phyloP scores from a whole-genome alignment of 331 rosid genomes.

The Phaseolus coccineus region DNA sequence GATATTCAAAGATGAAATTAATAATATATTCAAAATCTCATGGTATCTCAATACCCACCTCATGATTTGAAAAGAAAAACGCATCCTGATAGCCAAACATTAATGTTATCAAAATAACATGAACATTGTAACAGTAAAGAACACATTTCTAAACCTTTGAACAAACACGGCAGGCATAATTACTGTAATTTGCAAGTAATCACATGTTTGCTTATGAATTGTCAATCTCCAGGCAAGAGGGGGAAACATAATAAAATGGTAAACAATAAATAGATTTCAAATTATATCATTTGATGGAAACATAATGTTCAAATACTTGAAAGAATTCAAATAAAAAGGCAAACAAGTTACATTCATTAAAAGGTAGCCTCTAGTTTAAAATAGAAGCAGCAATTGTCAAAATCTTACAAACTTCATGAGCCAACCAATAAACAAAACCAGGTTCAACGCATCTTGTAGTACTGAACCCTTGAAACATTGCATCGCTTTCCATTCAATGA shows the following conservation, averaged over 20 bases:
- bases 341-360: conserved; percentile 5
- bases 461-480: conserved; percentile 69
- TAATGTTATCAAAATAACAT: neutral
- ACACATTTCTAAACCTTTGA: too few relatives aligned
- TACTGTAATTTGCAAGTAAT: neutral
- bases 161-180: too few relatives aligned
- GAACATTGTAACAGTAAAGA: neutral
- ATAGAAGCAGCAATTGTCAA: conserved; percentile 39
- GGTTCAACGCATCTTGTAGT: conserved; percentile 86
- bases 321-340: conserved; percentile 37
- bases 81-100: neutral
- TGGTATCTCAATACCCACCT: too few relatives aligned
- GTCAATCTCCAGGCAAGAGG: neutral
- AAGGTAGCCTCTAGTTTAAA: neutral
- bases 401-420: conserved; percentile 16
- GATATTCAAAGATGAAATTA: too few relatives aligned
- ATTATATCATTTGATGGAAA: conserved; percentile 34
- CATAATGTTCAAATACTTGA: conserved; percentile 15
- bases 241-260: neutral
- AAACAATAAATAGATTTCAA: conserved; percentile 36
- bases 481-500: conserved; percentile 75
- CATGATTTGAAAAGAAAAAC: too few relatives aligned
- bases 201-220: neutral
- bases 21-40: too few relatives aligned
- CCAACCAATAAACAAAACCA: neutral